These are phyloP conservation scores for Hortiboletus campestris DNA, from an alignment of 768 basidiomycete genomes.

Conservation along the genomic window DNA sequence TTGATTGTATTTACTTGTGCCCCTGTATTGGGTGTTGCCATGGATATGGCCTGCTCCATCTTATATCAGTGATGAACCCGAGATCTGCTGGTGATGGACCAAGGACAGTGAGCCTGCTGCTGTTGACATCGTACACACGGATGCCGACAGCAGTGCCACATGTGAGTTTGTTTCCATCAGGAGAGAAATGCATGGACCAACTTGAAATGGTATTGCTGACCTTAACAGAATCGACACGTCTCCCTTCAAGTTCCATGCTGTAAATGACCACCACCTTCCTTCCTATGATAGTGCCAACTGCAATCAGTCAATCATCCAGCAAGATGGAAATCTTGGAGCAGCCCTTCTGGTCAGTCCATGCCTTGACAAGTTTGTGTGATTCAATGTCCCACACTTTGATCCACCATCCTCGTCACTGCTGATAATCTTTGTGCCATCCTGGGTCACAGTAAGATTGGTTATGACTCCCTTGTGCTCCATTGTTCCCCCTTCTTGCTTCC, in stretches of 20 bases:
- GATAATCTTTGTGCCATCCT: not conserved
- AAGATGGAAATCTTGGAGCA: not conserved
- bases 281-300: not conserved
- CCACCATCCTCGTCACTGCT: not conserved
- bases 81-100: too few species aligned
- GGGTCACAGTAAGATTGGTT: too few species aligned
- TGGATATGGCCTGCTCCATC: too few species aligned
- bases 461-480: not conserved
- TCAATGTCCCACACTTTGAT: conserved; percentile 5
- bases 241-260: not conserved
- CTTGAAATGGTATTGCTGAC: not conserved
- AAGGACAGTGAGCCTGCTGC: not conserved
- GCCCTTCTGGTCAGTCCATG: not conserved
- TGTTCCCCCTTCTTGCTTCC: not conserved
- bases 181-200: not conserved
- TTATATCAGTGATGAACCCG: too few species aligned
- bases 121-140: not conserved
- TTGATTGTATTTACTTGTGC: too few species aligned
- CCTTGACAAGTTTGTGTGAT: not conserved
- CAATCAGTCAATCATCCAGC: conserved; percentile 2
- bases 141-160: not conserved
- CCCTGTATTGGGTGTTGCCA: too few species aligned
- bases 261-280: not conserved
- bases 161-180: not conserved
- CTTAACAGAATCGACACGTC: not conserved